Percentiles rank a stretch among this genome's conserved stretches.
These are phyloP conservation scores for Spergularia bocconei DNA, from an alignment of 148 eudicot genomes.

Conservation along the genomic window DNA sequence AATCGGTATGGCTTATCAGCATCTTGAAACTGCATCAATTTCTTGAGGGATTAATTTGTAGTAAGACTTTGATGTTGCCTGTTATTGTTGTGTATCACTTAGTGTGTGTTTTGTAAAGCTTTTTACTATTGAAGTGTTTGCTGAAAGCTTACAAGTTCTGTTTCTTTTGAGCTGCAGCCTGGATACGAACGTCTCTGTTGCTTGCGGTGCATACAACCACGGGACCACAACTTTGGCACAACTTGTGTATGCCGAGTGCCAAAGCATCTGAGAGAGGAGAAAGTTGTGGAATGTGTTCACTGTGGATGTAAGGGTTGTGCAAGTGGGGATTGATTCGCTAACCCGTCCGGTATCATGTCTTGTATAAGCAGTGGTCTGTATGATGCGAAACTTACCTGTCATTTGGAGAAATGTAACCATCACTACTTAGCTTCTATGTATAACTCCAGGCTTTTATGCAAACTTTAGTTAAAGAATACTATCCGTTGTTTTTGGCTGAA, in stretches of 20 bases:
- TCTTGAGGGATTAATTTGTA: too few relatives aligned
- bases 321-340: conserved; percentile 62
- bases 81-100: background rate
- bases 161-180: conserved; percentile 48
- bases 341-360: background rate
- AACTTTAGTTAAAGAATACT: too few relatives aligned
- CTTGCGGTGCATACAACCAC: conserved; percentile 76
- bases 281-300: conserved; percentile 81
- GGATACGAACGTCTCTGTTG: conserved; percentile 93
- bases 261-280: conserved; percentile 84
- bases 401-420: background rate
- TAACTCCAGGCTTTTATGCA: too few relatives aligned
- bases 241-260: conserved; percentile 93
- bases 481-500: too few relatives aligned
- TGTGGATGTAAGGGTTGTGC: conserved; percentile 89
- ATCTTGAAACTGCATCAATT: too few relatives aligned
- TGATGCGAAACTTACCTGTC: background rate
- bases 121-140: background rate
- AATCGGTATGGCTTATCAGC: too few relatives aligned
- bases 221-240: conserved; percentile 86
- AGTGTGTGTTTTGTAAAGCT: background rate
- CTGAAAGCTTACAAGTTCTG: background rate
- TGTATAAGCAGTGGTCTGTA: background rate
- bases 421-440: too few relatives aligned
- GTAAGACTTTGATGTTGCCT: background rate